Percentiles rank a stretch among this genome's conserved stretches.
Conservation (phyloP, 2,329 filamentous ascomycete genomes). For the Leptodontidium sp. region DNA sequence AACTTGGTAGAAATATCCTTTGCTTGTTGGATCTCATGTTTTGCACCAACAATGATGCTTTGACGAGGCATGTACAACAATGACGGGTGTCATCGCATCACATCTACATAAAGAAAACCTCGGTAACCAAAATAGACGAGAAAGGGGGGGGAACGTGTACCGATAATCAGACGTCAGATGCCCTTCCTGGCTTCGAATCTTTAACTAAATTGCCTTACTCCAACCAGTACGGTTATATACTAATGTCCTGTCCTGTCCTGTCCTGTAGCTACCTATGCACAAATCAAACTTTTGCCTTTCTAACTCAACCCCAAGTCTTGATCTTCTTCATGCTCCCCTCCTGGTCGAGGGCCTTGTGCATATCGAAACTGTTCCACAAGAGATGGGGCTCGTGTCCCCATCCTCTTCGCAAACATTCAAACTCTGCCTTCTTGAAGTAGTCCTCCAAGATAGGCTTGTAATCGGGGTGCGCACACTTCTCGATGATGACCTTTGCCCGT, state of each 20-base stretch:
- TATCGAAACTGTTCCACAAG: constrained; percentile 85
- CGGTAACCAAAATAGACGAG: background rate
- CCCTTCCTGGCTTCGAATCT: background rate
- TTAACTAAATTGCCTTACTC: background rate
- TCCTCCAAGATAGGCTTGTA: constrained; percentile 83
- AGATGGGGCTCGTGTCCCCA: constrained; percentile 92
- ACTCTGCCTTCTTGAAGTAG: constrained; percentile 88
- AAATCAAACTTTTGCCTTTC: background rate
- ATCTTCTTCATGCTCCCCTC: constrained; percentile 78
- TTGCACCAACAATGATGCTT: too few species aligned
- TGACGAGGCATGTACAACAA: too few species aligned
- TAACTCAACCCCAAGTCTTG: constrained; percentile 45
- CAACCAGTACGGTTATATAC: background rate
- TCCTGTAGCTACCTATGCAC: background rate
- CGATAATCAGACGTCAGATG: background rate
- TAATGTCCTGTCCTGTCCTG: too few species aligned
- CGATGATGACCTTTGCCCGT: constrained; percentile 83
- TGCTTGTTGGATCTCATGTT: too few species aligned
- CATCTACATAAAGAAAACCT: too few species aligned
- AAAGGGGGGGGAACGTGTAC: background rate
- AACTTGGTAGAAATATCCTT: too few species aligned
- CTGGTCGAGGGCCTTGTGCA: constrained; percentile 84
- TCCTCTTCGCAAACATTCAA: constrained; percentile 83
- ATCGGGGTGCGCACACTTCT: constrained; percentile 85
- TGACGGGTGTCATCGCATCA: background rate